Percentiles rank a stretch among this genome's conserved stretches.
phyloP scores from a whole-genome alignment of 78 protist genomes.

The Planoprotostelium fungivorum region DNA sequence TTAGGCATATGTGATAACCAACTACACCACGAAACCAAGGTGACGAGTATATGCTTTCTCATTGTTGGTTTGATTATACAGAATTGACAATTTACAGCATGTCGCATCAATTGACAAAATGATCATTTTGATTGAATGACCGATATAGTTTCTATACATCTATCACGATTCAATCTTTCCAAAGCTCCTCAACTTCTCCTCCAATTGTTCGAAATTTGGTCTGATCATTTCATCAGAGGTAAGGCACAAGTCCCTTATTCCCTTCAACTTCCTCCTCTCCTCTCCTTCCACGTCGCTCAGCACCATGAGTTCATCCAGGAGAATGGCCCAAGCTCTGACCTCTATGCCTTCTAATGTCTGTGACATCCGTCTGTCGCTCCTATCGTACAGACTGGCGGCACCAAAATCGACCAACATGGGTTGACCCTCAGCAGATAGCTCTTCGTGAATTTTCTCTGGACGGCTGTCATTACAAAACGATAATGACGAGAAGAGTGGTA shows the following conservation, averaged over 20 bases:
- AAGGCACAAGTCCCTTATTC: neutral
- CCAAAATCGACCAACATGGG: neutral
- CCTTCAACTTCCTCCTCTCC: neutral
- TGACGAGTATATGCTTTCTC: too few relatives aligned
- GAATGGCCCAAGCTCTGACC: neutral
- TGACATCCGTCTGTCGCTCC: neutral
- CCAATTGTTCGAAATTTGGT: neutral
- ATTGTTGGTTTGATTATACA: too few relatives aligned
- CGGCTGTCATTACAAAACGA: too few relatives aligned
- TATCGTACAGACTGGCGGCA: neutral
- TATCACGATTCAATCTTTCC: too few relatives aligned
- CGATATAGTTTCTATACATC: too few relatives aligned
- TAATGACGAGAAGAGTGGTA: too few relatives aligned
- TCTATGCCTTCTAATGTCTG: neutral
- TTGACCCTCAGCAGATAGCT: neutral
- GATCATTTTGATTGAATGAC: too few relatives aligned
- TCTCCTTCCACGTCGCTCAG: neutral
- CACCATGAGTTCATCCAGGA: neutral
- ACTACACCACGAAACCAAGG: too few relatives aligned
- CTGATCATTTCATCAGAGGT: neutral
- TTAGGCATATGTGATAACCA: too few relatives aligned
- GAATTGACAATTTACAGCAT: too few relatives aligned
- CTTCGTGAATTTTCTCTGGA: too few relatives aligned
- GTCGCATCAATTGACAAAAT: too few relatives aligned
- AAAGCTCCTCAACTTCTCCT: neutral